Percentiles rank a stretch among this genome's conserved stretches.
Evolutionary conservation across 192 early-diverging fungal genomes (phyloP).

Genomic region (Spinellus fusiger): DNA sequence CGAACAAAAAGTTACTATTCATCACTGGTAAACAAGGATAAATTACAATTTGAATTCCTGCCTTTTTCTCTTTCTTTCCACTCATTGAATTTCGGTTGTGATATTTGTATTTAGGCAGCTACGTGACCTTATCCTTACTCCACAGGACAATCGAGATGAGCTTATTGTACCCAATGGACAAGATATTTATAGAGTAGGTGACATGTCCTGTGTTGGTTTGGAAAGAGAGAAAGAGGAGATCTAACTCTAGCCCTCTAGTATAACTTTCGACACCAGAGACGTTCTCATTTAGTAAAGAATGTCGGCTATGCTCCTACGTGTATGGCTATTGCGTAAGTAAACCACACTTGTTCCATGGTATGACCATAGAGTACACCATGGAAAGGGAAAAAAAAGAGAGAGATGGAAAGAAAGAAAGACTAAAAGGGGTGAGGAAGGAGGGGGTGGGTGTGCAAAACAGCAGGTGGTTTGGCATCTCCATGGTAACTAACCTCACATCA

Average conservation of each 20-base stretch:
- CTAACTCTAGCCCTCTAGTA: conserved; percentile 33
- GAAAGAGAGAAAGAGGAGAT: too few species aligned
- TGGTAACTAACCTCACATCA: neutral
- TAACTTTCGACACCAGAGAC: conserved; percentile 42
- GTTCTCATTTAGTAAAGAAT: conserved; percentile 60
- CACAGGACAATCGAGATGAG: conserved; percentile 54
- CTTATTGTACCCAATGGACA: conserved; percentile 77
- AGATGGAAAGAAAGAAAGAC: too few species aligned
- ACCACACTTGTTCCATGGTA: neutral
- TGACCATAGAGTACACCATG: too few species aligned
- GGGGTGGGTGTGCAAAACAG: too few species aligned
- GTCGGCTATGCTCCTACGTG: conserved; percentile 74
- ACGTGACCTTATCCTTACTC: conserved; percentile 81
- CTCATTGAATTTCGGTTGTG: neutral
- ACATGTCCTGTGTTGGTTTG: too few species aligned
- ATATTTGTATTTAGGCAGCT: conserved; percentile 66
- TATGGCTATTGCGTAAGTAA: conserved; percentile 37
- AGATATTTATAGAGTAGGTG: conserved; percentile 41
- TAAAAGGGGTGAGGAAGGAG: too few species aligned
- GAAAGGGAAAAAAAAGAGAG: too few species aligned
- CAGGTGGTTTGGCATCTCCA: neutral
- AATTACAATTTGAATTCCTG: neutral
- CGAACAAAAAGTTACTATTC: conserved; percentile 78
- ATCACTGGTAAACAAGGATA: conserved; percentile 71
- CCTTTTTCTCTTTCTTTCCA: conserved; percentile 3